Evolutionary conservation across 768 basidiomycete species (phyloP), one percentile per base, ranked within the genome.

Genomic region (Mycena albidolilacea): DNA sequence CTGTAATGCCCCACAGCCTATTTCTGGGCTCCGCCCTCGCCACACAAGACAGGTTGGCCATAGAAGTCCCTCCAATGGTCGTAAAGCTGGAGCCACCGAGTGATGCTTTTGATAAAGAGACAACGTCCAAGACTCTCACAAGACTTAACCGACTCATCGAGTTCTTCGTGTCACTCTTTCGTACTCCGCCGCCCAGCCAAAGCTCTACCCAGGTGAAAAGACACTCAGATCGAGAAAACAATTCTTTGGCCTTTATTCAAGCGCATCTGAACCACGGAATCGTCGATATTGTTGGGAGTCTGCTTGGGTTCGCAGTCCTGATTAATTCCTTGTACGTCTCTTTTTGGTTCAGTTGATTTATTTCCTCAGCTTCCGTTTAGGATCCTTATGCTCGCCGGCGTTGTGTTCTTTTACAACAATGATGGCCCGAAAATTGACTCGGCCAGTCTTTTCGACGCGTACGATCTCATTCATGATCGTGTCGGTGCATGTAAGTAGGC

Each of bases 1-100:
- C 95, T 3, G 92, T 96, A 70, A 97, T 97, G 96, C 96, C 96
- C 0, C 96, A 97, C 81, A 93, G 92, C 71, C 85, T 98, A 21
- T 96, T 94, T 85, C 86, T 98, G 14, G 97, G 96, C 7, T 95
- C 95, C 5, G 89, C 91, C 39, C 89, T 98, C 7, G 92, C 95
- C 3, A 96, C 95, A 0, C 93, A 96, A 79, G 92, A 96, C 70
- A 85, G 96, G 55, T 78, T 95, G 14, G 82, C 84, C 1, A 81
- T n/a, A 44, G 79, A 70, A 50, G 8, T 62, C 23, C 60, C 81
- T 10, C 76, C 83, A 4, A 69, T 74, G 19, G 71, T 77, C 14
- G 72, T 72, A 58, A 74, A 58, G 73, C 75, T 60, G 75, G 77
- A 55, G 64, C 73, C 50, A 52, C 72, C 3, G 58, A 70, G 21